A percentile compares a stretch with the other conserved stretches of the same genome.
phyloP scores from a whole-genome alignment of 2,329 filamentous ascomycete genomes.

The Neodidymelliopsis sp. region DNA sequence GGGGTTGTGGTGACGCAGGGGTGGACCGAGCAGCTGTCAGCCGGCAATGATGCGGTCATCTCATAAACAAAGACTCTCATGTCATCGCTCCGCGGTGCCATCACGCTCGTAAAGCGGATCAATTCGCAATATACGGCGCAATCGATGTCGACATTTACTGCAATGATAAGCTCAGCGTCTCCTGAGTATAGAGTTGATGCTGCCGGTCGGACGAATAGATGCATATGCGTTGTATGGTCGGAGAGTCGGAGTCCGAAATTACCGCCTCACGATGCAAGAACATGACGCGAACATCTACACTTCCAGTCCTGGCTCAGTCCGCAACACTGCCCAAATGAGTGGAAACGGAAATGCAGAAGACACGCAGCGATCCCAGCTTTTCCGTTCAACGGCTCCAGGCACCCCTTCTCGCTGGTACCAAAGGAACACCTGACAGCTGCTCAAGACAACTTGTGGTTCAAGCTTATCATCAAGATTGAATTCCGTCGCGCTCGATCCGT shows the following conservation, averaged over 20 bases:
- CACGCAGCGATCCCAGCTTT: not conserved
- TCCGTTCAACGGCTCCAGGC: not conserved
- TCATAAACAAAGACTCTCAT: not conserved
- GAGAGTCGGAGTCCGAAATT: not conserved
- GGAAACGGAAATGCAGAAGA: not conserved
- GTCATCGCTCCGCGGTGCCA: not conserved
- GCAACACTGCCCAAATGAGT: no score
- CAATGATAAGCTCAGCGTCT: conserved; percentile 2
- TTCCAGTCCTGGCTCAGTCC: not conserved
- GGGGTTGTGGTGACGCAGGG: conserved; percentile 2
- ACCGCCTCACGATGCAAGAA: not conserved
- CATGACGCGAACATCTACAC: conserved; percentile 10
- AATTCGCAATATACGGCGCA: not conserved
- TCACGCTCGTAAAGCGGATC: not conserved
- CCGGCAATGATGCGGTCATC: conserved; percentile 20
- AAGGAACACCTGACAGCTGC: no score
- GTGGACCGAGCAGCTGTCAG: conserved; percentile 4
- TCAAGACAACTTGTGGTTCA: no score
- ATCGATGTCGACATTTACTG: conserved; percentile 5
- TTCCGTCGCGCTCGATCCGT: no score
- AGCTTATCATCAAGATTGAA: no score
- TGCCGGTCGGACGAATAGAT: not conserved
- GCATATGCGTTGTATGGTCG: conserved; percentile 2
- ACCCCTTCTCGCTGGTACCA: not conserved
- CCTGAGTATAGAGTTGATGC: not conserved